Base-by-base conservation (phyloP, 1,139 yeast species). In the Sugiyamaella xylanicola region DNA sequence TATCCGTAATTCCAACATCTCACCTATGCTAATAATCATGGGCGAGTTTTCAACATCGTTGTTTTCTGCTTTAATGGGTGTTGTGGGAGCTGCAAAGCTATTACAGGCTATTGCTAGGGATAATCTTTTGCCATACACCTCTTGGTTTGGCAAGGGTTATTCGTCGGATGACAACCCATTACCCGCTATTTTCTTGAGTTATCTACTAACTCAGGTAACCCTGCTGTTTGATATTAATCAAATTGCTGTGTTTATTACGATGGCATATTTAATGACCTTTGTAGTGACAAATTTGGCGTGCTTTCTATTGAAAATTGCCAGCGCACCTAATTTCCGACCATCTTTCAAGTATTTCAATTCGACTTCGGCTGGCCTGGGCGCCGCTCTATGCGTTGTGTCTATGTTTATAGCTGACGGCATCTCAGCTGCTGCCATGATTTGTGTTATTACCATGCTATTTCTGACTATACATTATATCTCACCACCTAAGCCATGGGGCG, bases 401-500 rank as follows among this genome's bases (percentile, higher is more conserved):
- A 93, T 93, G 99, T 87, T 89, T 67, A 85, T 91, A 47, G 97
- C 95, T 2, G 99, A 93, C 73, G 96, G 96, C 35, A 67, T 86
- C 21, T 87, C 95, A 2, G 98, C 99, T 0, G 77, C 90, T 1
- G 77, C 86, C 25, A 86, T 92, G 53, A 82, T 91, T 43, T 74
- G 85, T 5, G 81, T 86, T 55, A 77, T 91, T 64, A 71, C 83
- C 51, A 74, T 84, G 22, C 72, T 93, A 48, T 87, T 93, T 63
- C 68, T 90, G 54, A 70, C 87, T 56, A 93, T 93, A 59, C 98
- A 93, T 70, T 90, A 91, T 66, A 79, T 84, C 56, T 87, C 97
- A 1, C 97, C 97, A 1, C 97, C 98, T 3, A 91, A 90, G 69
- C 87, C 91, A 39, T 93, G 97, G 89, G 99, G 99, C 35, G 99